Conservation (phyloP, 176 grass and related monocot species). For the Triticum dicoccoides region DNA sequence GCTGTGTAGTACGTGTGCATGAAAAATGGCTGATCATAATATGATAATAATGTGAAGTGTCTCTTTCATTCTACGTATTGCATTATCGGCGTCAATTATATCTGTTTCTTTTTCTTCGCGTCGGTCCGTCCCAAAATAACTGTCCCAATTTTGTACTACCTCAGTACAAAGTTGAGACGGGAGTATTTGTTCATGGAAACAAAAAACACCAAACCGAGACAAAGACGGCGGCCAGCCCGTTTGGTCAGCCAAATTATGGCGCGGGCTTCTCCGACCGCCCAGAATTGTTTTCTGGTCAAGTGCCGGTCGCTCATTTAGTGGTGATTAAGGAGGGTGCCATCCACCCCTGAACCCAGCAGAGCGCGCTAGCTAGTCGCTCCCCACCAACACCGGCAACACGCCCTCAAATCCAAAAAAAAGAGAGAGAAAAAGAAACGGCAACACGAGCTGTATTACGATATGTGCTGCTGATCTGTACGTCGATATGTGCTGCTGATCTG, state of each 20-base stretch:
- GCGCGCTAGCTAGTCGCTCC: neutral
- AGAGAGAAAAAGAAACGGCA: too few relatives aligned
- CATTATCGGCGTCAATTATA: neutral
- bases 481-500: neutral
- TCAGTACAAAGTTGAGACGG: too few relatives aligned
- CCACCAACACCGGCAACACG: neutral
- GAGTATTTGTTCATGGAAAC: neutral
- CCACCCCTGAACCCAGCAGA: neutral
- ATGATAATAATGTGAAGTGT: constrained; percentile 41
- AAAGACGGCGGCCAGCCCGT: neutral
- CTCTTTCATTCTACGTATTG: neutral
- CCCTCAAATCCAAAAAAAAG: too few relatives aligned
- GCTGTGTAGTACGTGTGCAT: constrained; percentile 29
- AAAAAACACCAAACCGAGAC: neutral
- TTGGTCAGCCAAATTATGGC: neutral
- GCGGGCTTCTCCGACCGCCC: neutral
- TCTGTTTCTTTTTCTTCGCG: too few relatives aligned
- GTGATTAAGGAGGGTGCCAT: too few relatives aligned
- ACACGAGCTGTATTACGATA: neutral
- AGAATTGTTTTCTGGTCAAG: constrained; percentile 3
- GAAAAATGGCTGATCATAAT: neutral
- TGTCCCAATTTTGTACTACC: too few relatives aligned
- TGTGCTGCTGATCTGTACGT: neutral
- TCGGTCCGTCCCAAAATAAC: too few relatives aligned
- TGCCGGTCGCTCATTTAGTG: constrained; percentile 17